These are phyloP conservation scores for Fusarium verticillioides DNA, from an alignment of 2,329 filamentous ascomycete species.

Conservation along the genomic window DNA sequence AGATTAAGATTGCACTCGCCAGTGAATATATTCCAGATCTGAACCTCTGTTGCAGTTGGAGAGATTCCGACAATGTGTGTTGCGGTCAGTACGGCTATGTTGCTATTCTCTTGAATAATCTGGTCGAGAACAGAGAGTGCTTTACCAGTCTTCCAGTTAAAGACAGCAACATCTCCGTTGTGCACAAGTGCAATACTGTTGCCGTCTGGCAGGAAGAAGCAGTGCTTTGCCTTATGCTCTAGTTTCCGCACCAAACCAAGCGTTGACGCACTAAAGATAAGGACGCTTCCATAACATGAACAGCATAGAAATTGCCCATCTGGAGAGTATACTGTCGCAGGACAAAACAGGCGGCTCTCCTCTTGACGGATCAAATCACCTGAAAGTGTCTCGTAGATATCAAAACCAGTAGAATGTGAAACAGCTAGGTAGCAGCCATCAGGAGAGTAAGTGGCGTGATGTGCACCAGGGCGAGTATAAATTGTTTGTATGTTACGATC, in stretches of 20 bases:
- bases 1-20: not conserved
- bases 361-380: not conserved
- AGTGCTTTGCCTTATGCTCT: too few relatives aligned
- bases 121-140: rapidly evolving
- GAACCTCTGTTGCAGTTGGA: rapidly evolving
- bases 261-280: too few relatives aligned
- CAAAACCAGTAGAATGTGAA: too few relatives aligned
- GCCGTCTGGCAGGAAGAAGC: not conserved
- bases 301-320: not conserved
- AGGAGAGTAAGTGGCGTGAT: not conserved
- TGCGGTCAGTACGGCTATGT: not conserved
- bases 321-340: too few relatives aligned
- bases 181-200: rapidly evolving
- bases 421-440: not conserved
- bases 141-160: not conserved
- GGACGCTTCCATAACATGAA: rapidly evolving
- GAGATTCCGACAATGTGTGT: rapidly evolving
- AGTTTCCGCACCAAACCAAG: too few relatives aligned
- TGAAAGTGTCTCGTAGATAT: not conserved
- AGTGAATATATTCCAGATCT: rapidly evolving
- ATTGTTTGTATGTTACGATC: not conserved
- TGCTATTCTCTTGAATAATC: rapidly evolving
- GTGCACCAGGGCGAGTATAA: rapidly evolving
- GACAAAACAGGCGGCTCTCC: too few relatives aligned
- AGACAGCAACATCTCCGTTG: rapidly evolving